Evolutionary conservation across 768 basidiomycete species (phyloP), one percentile per base, ranked within the genome.

Genomic region (Lepiota venenata): DNA sequence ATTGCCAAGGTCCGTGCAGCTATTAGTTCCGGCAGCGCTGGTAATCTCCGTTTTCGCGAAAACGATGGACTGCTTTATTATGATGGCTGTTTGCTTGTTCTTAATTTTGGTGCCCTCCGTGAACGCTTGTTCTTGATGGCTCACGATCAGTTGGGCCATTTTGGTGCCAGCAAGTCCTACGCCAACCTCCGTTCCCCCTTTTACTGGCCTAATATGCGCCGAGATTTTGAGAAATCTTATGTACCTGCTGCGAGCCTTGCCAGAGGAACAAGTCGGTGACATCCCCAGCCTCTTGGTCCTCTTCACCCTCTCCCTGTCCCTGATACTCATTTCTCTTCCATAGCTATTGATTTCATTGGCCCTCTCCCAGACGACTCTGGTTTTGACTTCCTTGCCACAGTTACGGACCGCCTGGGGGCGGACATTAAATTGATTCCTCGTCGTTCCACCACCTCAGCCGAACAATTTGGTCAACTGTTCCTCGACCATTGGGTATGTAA

Each of bases 321-420:
- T 50, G 59, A 61, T 51, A 43, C n/a, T 0, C 16, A 27, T 2
- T 58, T 58, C 29, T 1, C 62, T 0, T 68, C 64, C 0, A 54
- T 77, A 0, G 64, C 63, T 0, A 63, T 75, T 5, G 67, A 75
- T 50, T 75, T 75, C 43, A 58, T 75, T 11, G 72, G 72, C 0
- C 74, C 70, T 0, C 47, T 74, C 0, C 72, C 70, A 0, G 40
- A 51, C 2, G 69, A 74, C 12, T n/a, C 64, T 2, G 69, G 69
- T 0, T 67, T 35, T 44, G 61, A 74, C 38, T 63, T 50, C 22
- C 44, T 72, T 2, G 11, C 62, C 0, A 56, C 27, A n/a, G n/a
- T n/a, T n/a, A n/a, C n/a, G n/a, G n/a, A n/a, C n/a, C n/a, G n/a
- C n/a, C n/a, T n/a, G n/a, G n/a, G n/a, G n/a, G n/a, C n/a, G n/a